Percentiles rank a stretch among this genome's conserved stretches.
These are phyloP conservation scores for Globisporangium alternatum DNA, from an alignment of 352 stramenopile species.

Conservation along the genomic window DNA sequence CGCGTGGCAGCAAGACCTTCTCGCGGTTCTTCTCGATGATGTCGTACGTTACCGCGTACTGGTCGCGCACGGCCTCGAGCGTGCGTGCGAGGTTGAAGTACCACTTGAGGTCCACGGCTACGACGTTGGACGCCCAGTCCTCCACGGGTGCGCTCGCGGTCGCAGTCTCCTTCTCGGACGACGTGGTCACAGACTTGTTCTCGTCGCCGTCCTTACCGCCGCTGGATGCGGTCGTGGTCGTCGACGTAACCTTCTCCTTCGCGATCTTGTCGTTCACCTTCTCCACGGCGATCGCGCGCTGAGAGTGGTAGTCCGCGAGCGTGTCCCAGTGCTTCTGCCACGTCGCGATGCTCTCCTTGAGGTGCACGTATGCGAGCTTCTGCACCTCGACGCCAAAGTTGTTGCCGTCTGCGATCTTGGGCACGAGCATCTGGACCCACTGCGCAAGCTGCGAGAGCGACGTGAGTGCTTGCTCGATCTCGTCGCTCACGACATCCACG, in stretches of 20 bases:
- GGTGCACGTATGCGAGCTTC: conserved; percentile 62
- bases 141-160: conserved; percentile 29
- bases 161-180: conserved; percentile 54
- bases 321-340: conserved; percentile 80
- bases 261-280: conserved; percentile 69
- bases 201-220: conserved; percentile 71
- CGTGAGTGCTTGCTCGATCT: conserved; percentile 47
- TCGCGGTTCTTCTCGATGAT: conserved; percentile 76
- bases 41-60: conserved; percentile 73
- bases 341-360: conserved; percentile 61
- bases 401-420: conserved; percentile 79
- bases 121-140: conserved; percentile 63
- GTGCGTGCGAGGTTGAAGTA: conserved; percentile 70
- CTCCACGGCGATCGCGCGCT: conserved; percentile 60
- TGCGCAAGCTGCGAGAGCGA: conserved; percentile 53
- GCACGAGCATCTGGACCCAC: conserved; percentile 77
- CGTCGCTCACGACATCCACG: conserved; percentile 41
- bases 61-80: conserved; percentile 71
- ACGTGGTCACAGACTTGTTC: conserved; percentile 61
- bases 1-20: conserved; percentile 76
- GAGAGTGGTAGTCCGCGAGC: conserved; percentile 65
- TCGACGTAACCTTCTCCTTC: conserved; percentile 57
- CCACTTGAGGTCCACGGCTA: conserved; percentile 84
- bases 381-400: conserved; percentile 89
- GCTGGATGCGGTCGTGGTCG: conserved; percentile 49